Conservation (phyloP, 257 asterid genomes). For the Phtheirospermum japonicum region DNA sequence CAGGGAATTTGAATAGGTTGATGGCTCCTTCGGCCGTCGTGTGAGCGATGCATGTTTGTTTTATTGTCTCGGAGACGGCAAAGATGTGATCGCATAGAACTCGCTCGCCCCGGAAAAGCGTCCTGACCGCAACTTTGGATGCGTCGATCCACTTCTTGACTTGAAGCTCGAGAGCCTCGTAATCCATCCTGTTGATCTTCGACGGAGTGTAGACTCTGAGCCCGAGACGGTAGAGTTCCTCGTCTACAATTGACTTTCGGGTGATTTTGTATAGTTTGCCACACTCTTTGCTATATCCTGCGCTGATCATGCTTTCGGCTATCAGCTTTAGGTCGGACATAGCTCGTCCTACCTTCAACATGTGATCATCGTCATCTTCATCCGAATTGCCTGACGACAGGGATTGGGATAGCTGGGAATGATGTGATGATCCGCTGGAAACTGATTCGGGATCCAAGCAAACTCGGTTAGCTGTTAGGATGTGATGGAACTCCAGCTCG, state of each 20-base stretch:
- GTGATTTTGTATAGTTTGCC: slow-evolving; percentile 42
- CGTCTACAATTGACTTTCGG: slow-evolving; percentile 55
- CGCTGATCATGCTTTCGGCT: slow-evolving; percentile 57
- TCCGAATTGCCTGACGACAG: slow-evolving; percentile 23
- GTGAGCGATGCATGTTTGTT: slow-evolving; percentile 53
- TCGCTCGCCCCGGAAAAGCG: slow-evolving; percentile 55
- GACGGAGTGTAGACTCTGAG: slow-evolving; percentile 34
- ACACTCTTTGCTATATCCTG: slow-evolving; percentile 68
- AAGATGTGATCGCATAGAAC: slow-evolving; percentile 60
- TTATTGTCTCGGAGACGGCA: slow-evolving; percentile 39
- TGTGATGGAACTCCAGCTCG: slow-evolving; percentile 55
- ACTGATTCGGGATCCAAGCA: slow-evolving; percentile 55
- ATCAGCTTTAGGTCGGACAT: slow-evolving; percentile 56
- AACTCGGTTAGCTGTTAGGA: slow-evolving; percentile 43
- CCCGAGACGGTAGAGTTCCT: slow-evolving; percentile 52
- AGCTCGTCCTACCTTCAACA: slow-evolving; percentile 41
- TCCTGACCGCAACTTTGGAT: slow-evolving; percentile 43
- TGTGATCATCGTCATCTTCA: slow-evolving; percentile 16
- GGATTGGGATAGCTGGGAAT: slow-evolving; percentile 25
- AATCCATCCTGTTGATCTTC: slow-evolving; percentile 43
- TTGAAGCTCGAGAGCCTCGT: slow-evolving; percentile 37
- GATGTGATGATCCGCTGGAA: slow-evolving; percentile 40
- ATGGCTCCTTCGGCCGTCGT: slow-evolving; percentile 45
- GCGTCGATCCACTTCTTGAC: slow-evolving; percentile 45
- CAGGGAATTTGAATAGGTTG: slow-evolving; percentile 56